Evolutionary conservation across 139 green algal genomes (phyloP).

Genomic region (Tetradesmus lagerheimii): DNA sequence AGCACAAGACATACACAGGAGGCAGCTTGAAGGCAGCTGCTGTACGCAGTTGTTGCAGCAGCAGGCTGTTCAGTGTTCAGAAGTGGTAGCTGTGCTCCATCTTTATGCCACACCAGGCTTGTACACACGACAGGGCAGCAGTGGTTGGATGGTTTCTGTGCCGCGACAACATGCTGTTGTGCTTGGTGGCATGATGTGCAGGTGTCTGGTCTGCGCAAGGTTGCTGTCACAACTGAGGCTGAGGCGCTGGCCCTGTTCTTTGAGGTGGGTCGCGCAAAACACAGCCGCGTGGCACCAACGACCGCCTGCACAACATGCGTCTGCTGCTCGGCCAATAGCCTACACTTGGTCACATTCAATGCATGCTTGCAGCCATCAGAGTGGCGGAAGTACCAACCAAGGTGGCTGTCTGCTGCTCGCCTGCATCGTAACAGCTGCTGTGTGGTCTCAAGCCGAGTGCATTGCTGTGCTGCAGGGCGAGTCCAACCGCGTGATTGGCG

Average conservation of each 20-base stretch:
- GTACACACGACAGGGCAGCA: no score
- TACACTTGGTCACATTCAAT: neutral
- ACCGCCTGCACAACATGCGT: neutral
- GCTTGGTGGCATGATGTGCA: neutral
- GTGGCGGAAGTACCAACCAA: no score
- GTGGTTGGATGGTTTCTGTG: no score
- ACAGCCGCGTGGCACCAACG: neutral
- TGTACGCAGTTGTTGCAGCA: neutral
- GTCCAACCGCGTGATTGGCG: conserved; percentile 77
- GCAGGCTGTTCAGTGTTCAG: neutral
- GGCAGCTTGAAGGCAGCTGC: neutral
- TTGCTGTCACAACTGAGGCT: conserved; percentile 61
- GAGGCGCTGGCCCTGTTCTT: conserved; percentile 78
- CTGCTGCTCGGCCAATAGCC: neutral
- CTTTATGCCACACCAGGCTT: no score
- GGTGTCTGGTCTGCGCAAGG: conserved; percentile 60
- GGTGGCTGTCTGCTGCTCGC: no score
- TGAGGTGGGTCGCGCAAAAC: conserved; percentile 68
- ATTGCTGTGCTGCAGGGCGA: conserved; percentile 64
- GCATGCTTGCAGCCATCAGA: neutral
- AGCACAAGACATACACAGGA: no score
- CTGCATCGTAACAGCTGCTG: neutral
- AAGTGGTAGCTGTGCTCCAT: no score
- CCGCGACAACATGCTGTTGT: no score
- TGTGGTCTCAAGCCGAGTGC: neutral